Conservation (phyloP, 2,329 filamentous ascomycete genomes). For the Penicillium sumatraense region DNA sequence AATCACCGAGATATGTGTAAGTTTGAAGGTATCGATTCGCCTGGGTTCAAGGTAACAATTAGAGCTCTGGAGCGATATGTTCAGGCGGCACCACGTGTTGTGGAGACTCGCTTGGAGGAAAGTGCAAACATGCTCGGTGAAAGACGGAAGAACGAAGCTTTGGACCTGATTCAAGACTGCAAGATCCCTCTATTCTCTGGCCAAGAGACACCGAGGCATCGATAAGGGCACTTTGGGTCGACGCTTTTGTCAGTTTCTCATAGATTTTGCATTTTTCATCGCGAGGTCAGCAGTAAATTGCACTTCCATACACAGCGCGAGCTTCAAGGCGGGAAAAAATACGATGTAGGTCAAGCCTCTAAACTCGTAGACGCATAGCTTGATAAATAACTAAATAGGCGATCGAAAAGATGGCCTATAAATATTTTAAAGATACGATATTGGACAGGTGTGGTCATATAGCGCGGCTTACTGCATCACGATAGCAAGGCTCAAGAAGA, state of each 20-base stretch:
- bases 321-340: not conserved
- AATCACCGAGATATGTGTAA: conserved; percentile 37
- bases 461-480: not conserved
- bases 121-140: not conserved
- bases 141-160: not conserved
- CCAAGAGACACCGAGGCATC: not conserved
- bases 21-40: conserved; percentile 29
- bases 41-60: conserved; percentile 32
- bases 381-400: not conserved
- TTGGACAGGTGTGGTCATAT: not conserved
- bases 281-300: not conserved
- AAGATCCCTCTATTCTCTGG: not conserved
- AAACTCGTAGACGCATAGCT: not conserved
- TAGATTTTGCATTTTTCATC: not conserved
- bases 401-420: not conserved
- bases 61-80: conserved; percentile 12
- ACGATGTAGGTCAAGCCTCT: not conserved
- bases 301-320: not conserved
- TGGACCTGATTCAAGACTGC: not conserved
- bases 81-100: conserved; percentile 7
- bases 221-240: not conserved
- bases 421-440: not conserved
- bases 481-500: not conserved
- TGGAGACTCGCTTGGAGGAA: not conserved
- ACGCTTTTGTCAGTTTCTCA: not conserved